Evolutionary conservation across 2,329 filamentous ascomycete species (phyloP), one percentile per base, ranked within the genome.

Genomic region (Neophaeococcomyces aloes): DNA sequence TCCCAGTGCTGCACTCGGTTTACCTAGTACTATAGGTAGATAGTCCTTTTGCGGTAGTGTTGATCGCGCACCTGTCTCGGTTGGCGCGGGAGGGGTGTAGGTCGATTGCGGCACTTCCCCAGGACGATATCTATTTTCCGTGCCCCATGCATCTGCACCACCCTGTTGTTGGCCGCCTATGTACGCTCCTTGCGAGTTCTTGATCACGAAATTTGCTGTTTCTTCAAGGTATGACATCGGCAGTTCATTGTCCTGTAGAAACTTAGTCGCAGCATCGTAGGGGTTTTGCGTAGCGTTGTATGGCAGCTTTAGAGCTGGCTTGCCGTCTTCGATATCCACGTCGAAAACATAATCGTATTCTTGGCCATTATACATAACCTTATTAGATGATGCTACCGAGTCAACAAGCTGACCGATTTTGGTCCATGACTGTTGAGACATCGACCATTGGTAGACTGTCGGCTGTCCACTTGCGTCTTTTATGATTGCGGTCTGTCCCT

Each of bases 301-400:
- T 0, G 89, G 87, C n/a, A 96, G 72, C 63, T 95, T 95, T 35
- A 96, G 70, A 0, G 89, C 79, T 10, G 89, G 88, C 58, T 93
- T 89, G 41, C 87, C 89, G 57, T 95, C 89, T 60, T 94, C 86
- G 49, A 95, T 93, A 56, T 94, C 88, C 19, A 95, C 88, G 58
- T 95, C 88, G 54, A 96, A 96, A 7, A 98, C 88, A 57, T 83
- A 95, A 59, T 98, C 91, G 61, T 94, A 98, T 48, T 89, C 84
- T 59, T 94, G 78, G 25, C 89, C 89, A 1, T 84, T 71, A 59
- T 89, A 82, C 46, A 80, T 73, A 6, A 78, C 77, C 65, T 88
- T 87, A 46, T 78, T 78, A 52, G 79, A 86, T 59, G 86, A 93
- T 29, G 83, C 86, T 4, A 83, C 84, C 3, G 86, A 78, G 55